Percentiles rank a stretch among this genome's conserved stretches.
Conservation (phyloP, 176 grass and related monocot species). For the Paspalum vaginatum region DNA sequence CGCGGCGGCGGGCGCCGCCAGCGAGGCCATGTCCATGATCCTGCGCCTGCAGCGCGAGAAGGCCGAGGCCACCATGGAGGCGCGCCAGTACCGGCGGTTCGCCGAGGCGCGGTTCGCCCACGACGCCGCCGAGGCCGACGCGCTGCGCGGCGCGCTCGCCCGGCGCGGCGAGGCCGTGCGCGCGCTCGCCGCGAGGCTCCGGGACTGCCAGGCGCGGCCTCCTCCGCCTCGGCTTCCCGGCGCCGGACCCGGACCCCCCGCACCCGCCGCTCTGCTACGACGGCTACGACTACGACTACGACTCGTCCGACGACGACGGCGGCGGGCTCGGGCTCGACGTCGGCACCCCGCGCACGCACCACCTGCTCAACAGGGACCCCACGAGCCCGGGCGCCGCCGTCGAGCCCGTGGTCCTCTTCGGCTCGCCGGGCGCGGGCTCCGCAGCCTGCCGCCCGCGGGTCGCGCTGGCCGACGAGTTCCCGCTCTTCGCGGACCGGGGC, state of each 20-base stretch:
- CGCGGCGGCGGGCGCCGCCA: conserved; percentile 59
- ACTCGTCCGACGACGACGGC: conserved; percentile 17
- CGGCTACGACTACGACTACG: background rate
- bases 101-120: conserved; percentile 78
- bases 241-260: background rate
- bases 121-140: conserved; percentile 44
- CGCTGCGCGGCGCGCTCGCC: conserved; percentile 51
- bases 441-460: background rate
- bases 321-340: conserved; percentile 31
- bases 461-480: conserved; percentile 42
- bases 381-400: background rate
- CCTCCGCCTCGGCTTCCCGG: conserved; percentile 45
- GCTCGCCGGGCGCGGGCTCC: conserved; percentile 19
- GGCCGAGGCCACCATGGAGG: conserved; percentile 81
- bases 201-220: conserved; percentile 47
- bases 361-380: conserved; percentile 49
- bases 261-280: background rate
- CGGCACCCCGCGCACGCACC: conserved; percentile 45
- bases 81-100: conserved; percentile 65
- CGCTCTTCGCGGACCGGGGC: conserved; percentile 13
- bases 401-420: conserved; percentile 30
- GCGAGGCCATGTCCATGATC: conserved; percentile 88
- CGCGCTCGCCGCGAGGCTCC: conserved; percentile 42
- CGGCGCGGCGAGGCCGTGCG: conserved; percentile 37
- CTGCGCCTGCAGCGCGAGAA: conserved; percentile 80